These are phyloP conservation scores for Mycena belliarum DNA, from an alignment of 768 basidiomycete species.

Conservation along the genomic window DNA sequence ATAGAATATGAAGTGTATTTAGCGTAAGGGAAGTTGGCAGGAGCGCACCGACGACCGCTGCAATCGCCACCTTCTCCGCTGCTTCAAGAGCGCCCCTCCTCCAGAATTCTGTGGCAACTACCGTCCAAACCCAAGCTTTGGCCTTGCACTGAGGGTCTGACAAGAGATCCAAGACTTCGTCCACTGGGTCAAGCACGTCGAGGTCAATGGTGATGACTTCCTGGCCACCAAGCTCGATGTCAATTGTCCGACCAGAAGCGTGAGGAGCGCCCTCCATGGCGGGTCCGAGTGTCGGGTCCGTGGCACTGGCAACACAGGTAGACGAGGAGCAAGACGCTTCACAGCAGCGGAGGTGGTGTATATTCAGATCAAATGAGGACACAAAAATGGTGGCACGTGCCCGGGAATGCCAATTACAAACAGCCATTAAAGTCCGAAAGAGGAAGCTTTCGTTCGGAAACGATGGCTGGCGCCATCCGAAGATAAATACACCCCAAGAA, in stretches of 20 bases:
- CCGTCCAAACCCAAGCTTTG: constrained; percentile 69
- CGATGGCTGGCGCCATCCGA: too few species aligned
- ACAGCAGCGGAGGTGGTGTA: not conserved
- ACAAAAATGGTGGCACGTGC: constrained; percentile 6
- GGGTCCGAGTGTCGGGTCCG: not conserved
- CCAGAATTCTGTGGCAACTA: constrained; percentile 89
- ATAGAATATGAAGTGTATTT: constrained; percentile 17
- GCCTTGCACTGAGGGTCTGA: constrained; percentile 68
- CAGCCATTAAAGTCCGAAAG: constrained; percentile 1
- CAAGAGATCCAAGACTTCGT: constrained; percentile 73
- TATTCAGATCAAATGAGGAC: not conserved
- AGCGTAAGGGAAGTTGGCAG: not conserved
- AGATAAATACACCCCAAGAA: too few species aligned
- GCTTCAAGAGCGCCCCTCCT: constrained; percentile 70
- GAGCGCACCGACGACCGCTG: constrained; percentile 65
- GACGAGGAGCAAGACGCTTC: not conserved
- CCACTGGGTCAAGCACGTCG: constrained; percentile 78
- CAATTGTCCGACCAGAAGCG: constrained; percentile 53
- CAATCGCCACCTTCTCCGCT: constrained; percentile 73
- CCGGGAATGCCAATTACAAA: not conserved
- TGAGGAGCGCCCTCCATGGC: constrained; percentile 34
- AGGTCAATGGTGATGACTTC: constrained; percentile 91
- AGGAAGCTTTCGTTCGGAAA: constrained; percentile 1
- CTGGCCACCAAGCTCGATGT: constrained; percentile 79
- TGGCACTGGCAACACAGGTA: not conserved